Conservation (phyloP, 2,329 filamentous ascomycete genomes). For the Hymenoscyphus occultus region DNA sequence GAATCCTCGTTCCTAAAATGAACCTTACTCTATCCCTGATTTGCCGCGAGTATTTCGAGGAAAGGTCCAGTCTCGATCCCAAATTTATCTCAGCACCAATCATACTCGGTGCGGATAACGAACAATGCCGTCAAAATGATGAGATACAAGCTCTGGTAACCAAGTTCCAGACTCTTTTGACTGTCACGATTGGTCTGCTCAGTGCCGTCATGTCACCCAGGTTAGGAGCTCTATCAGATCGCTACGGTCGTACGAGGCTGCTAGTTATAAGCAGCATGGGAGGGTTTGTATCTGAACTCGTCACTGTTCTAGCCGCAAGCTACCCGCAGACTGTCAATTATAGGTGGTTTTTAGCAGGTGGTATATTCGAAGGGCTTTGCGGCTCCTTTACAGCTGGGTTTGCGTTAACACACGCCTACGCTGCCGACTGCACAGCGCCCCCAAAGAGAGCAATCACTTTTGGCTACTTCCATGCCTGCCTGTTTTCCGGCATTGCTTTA, state of each 20-base stretch:
- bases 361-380: constrained; percentile 75
- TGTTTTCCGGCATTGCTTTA: constrained; percentile 85
- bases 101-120: constrained; percentile 65
- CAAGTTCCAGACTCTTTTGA: constrained; percentile 73
- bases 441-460: constrained; percentile 78
- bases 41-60: constrained; percentile 77
- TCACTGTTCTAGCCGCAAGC: constrained; percentile 75
- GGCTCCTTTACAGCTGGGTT: constrained; percentile 87
- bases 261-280: constrained; percentile 72
- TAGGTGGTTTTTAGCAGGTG: constrained; percentile 74
- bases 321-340: constrained; percentile 72
- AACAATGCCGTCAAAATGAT: constrained; percentile 70
- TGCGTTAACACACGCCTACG: constrained; percentile 77
- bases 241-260: constrained; percentile 74
- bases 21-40: constrained; percentile 83
- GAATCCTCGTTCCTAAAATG: constrained; percentile 78
- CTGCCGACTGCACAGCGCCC: constrained; percentile 81
- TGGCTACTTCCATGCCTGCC: constrained; percentile 83
- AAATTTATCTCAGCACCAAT: constrained; percentile 60
- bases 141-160: constrained; percentile 76
- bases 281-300: constrained; percentile 68
- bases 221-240: constrained; percentile 81
- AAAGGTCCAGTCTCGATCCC: constrained; percentile 58
- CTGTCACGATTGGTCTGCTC: constrained; percentile 69
- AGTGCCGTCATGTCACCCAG: constrained; percentile 80